These are phyloP conservation scores for Coniophora puteana DNA, from an alignment of 1,284 basidiomycete genomes.

Conservation along the genomic window DNA sequence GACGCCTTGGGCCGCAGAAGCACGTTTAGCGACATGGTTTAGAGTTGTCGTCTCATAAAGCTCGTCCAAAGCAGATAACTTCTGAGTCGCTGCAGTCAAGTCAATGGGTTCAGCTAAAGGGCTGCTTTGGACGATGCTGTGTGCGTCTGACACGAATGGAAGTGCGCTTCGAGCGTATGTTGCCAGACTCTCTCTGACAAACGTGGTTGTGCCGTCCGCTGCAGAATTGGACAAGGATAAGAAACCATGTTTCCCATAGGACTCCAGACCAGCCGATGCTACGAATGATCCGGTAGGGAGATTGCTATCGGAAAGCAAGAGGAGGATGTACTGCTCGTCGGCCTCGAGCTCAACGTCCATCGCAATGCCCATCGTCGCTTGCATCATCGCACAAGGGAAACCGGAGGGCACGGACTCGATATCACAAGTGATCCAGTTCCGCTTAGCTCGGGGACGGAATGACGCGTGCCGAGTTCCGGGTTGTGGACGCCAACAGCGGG, in stretches of 20 bases:
- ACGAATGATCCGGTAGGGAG: constrained; percentile 90
- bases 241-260: constrained; percentile 86
- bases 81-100: no score
- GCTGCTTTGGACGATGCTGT: constrained; percentile 31
- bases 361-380: no score
- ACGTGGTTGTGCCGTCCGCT: constrained; percentile 44
- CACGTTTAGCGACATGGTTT: constrained; percentile 85
- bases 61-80: constrained; percentile 70
- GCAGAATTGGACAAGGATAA: constrained; percentile 31
- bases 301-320: constrained; percentile 78
- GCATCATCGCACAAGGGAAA: no score
- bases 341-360: constrained; percentile 30
- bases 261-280: constrained; percentile 90
- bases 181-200: constrained; percentile 66
- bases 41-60: constrained; percentile 85
- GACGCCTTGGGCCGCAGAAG: constrained; percentile 89
- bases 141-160: constrained; percentile 73
- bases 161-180: constrained; percentile 76
- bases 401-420: no score
- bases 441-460: no score
- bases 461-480: no score
- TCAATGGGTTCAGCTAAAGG: constrained; percentile 43
- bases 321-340: constrained; percentile 60
- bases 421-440: no score
- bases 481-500: no score